Percentiles rank a stretch among this genome's conserved stretches.
phyloP scores from a whole-genome alignment of 441 rosid genomes.

The Theobroma grandiflorum region DNA sequence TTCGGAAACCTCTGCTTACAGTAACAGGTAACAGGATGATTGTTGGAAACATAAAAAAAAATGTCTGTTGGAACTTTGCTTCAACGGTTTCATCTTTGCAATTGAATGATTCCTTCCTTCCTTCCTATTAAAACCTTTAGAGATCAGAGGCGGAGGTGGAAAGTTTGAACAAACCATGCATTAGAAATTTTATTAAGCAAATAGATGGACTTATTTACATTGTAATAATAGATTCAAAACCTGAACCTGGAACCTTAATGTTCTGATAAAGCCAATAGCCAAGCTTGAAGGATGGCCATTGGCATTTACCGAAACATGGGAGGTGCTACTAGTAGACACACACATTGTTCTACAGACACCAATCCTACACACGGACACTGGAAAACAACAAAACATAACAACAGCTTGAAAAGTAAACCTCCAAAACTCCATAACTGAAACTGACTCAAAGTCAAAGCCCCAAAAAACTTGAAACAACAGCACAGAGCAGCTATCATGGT shows the following conservation, averaged over 20 bases:
- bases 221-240: not conserved
- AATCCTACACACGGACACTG: not conserved
- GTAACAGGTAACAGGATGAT: too few species aligned
- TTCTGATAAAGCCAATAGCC: not conserved
- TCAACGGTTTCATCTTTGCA: too few species aligned
- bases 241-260: constrained; percentile 10
- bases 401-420: not conserved
- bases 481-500: constrained; percentile 3
- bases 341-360: not conserved
- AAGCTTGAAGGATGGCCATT: not conserved
- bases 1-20: not conserved
- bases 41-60: too few species aligned
- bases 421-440: constrained; percentile 5
- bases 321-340: not conserved
- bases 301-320: not conserved
- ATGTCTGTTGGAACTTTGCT: too few species aligned
- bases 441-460: not conserved
- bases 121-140: not conserved
- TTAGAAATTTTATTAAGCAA: not conserved
- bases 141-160: not conserved
- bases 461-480: not conserved
- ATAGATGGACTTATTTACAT: constrained; percentile 3
- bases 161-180: not conserved
- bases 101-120: too few species aligned
- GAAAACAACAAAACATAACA: not conserved